Evolutionary conservation across 768 basidiomycete genomes (phyloP).

Genomic region (Trametes coccinea): DNA sequence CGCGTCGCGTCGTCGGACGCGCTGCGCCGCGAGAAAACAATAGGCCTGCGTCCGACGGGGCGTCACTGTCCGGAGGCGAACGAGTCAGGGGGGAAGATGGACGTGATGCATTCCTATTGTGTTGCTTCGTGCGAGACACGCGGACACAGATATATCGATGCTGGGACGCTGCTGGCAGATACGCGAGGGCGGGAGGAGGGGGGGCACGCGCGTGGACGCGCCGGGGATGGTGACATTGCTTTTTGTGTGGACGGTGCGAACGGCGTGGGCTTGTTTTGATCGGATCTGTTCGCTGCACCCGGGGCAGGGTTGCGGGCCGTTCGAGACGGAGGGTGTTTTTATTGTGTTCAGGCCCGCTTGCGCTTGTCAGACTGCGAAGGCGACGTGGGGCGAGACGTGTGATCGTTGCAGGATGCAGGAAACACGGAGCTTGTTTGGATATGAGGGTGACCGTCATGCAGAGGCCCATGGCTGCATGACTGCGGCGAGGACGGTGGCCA

Average conservation of each 20-base stretch:
- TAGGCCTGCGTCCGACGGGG: neutral
- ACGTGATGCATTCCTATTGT: slow-evolving; percentile 15
- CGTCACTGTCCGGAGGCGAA: slow-evolving; percentile 13
- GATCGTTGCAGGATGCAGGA: neutral
- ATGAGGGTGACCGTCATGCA: neutral
- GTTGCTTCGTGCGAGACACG: slow-evolving; percentile 11
- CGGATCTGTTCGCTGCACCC: slow-evolving; percentile 12
- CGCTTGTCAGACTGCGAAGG: neutral
- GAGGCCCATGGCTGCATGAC: neutral
- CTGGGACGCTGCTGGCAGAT: neutral
- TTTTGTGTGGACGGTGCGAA: neutral
- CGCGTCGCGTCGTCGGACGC: neutral
- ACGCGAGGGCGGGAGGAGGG: neutral
- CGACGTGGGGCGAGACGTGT: neutral
- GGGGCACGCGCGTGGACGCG: neutral
- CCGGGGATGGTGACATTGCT: neutral
- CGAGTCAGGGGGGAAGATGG: slow-evolving; percentile 13
- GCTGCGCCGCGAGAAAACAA: slow-evolving; percentile 4
- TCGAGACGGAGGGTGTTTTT: slow-evolving; percentile 1
- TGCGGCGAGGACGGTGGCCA: neutral
- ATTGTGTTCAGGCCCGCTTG: slow-evolving; percentile 14
- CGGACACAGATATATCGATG: neutral
- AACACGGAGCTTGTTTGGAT: neutral
- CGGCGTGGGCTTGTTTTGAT: slow-evolving; percentile 8
- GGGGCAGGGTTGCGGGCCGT: slow-evolving; percentile 14